A percentile compares a stretch with the other conserved stretches of the same genome.
phyloP scores from a whole-genome alignment of 2,329 filamentous ascomycete species.

The Akanthomyces uredinophilus region DNA sequence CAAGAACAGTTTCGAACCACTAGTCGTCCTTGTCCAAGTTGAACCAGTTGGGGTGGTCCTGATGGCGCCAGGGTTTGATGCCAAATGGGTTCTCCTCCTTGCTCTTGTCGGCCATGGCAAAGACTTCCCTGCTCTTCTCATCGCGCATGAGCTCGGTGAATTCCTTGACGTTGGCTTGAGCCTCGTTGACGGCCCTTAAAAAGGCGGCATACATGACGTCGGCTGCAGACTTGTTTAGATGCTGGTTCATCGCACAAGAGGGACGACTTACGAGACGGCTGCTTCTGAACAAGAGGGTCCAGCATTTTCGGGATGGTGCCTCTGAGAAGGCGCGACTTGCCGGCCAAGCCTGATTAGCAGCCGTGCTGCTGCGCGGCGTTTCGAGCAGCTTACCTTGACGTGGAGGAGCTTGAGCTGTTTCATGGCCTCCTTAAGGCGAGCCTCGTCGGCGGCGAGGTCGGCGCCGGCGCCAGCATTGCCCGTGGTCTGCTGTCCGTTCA shows the following conservation, averaged over 20 bases:
- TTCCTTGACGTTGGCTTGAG: constrained; percentile 46
- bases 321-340: constrained; percentile 30
- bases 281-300: constrained; percentile 45
- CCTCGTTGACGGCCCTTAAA: constrained; percentile 41
- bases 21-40: constrained; percentile 24
- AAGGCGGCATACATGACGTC: constrained; percentile 45
- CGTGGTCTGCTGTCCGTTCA: constrained; percentile 19
- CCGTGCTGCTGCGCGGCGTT: constrained; percentile 17
- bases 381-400: constrained; percentile 39
- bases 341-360: not conserved
- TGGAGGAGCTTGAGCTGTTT: constrained; percentile 50
- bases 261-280: constrained; percentile 44
- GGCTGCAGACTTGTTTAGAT: constrained; percentile 32
- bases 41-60: constrained; percentile 57
- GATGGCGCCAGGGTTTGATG: constrained; percentile 55
- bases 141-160: constrained; percentile 44
- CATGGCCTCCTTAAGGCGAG: constrained; percentile 44
- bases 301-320: constrained; percentile 35
- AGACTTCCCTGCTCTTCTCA: constrained; percentile 43
- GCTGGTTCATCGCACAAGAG: not conserved
- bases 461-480: constrained; percentile 18
- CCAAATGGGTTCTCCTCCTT: constrained; percentile 48
- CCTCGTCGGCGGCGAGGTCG: constrained; percentile 32
- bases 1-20: constrained; percentile 3
- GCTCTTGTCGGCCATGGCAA: constrained; percentile 50